Base-by-base conservation (phyloP, 163 green algal species). In the Chlamydomonas reinhardtii region DNA sequence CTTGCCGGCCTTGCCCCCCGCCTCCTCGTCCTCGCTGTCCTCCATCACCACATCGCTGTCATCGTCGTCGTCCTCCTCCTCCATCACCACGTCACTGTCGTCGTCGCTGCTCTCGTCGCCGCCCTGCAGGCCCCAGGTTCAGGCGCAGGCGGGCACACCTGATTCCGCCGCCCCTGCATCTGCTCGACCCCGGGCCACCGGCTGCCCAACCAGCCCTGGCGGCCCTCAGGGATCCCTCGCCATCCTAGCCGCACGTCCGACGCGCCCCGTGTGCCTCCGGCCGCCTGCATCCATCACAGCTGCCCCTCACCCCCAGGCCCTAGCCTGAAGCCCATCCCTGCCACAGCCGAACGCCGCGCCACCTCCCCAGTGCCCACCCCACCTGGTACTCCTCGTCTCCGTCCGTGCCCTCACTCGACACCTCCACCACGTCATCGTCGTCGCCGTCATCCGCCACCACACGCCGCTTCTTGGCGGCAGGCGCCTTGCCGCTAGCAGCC, bases 11-110 rank as follows among this genome's bases (percentile, higher is more conserved):
- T 74, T 68, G 52, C 61, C 24, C 4, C 25, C 39, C 29, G 11
- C n/a, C 20, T 78, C 75, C 27, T 73, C 62, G 16, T 89, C 82
- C 31, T 73, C 74, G 39, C 34, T 48, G 31, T 91, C 82, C 52
- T 78, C 81, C 32, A 76, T 62, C 16, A 37, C 17, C 5, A 84
- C 70, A 34, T 87, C 80, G n/a, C 22, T 52, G 73, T 83, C 76
- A 0, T 87, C 72, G 2, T 37, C 35, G 11, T n/a, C 65, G 8
- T n/a, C 66, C 29, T 61, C 62, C 12, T 88, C 62, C 43, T 72
- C 61, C 64, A 77, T 88, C 17, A 72, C 65, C 20, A 88, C 83
- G 22, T 83, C 73, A 43, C 71, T 59, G 17, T 74, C 34, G 29
- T 84, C 48, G 25, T 88, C 83, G 14, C 83, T 74, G 14, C 83